These are phyloP conservation scores for Protomyces pachydermus DNA, from an alignment of 1,139 yeast genomes.

Conservation along the genomic window DNA sequence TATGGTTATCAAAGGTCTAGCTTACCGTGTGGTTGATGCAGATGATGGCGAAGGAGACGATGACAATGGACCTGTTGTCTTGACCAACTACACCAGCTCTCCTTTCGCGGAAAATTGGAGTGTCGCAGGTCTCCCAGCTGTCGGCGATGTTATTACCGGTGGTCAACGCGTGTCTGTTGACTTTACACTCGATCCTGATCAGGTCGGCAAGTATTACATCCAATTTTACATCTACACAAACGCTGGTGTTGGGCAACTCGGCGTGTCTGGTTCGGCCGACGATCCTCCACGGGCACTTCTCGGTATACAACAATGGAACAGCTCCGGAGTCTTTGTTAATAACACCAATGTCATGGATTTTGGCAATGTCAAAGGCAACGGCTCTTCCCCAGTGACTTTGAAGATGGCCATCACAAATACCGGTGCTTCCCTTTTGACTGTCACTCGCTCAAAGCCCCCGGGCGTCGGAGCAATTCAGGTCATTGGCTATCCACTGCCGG, in stretches of 20 bases:
- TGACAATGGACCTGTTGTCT: not conserved
- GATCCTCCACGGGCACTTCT: slow-evolving; percentile 1
- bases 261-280: slow-evolving; percentile 11
- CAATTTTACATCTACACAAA: not conserved
- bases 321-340: not conserved
- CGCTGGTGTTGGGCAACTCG: not conserved
- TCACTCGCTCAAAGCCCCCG: slow-evolving; percentile 7
- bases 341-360: not conserved
- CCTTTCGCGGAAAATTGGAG: slow-evolving; percentile 4
- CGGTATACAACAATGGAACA: slow-evolving; percentile 1
- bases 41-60: slow-evolving; percentile 5
- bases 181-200: not conserved
- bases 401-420: not conserved
- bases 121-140: not conserved
- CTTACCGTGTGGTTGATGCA: not conserved
- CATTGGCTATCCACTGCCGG: not conserved
- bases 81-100: slow-evolving; percentile 9
- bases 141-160: not conserved
- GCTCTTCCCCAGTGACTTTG: not conserved
- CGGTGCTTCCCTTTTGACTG: not conserved
- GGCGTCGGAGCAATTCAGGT: not conserved
- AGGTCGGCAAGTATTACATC: not conserved
- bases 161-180: not conserved
- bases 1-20: not conserved
- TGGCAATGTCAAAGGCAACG: not conserved